Conservation (phyloP, 768 basidiomycete genomes). For the Phaffia tasmanica region DNA sequence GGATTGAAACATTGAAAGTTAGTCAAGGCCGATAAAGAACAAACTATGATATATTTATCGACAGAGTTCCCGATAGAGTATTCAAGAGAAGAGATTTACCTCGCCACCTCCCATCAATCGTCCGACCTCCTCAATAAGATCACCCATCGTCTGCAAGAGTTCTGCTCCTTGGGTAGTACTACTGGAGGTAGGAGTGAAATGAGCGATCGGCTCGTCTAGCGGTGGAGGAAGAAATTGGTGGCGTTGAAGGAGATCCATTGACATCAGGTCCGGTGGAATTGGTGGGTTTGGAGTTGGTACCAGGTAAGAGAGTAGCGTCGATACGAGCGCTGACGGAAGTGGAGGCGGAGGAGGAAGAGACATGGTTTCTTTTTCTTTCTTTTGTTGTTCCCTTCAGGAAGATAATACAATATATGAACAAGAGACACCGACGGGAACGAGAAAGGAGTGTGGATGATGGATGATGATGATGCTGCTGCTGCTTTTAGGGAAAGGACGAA, state of each 20-base stretch:
- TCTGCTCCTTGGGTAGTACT: constrained; percentile 9
- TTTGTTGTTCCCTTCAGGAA: no score
- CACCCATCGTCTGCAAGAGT: background rate
- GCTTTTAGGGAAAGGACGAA: no score
- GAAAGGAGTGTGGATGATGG: no score
- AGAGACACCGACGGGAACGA: no score
- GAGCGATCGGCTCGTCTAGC: constrained; percentile 29
- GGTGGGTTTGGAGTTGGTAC: constrained; percentile 29
- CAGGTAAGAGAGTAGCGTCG: constrained; percentile 30
- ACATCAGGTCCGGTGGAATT: constrained; percentile 30
- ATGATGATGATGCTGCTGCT: no score
- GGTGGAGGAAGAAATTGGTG: constrained; percentile 32
- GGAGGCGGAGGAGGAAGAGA: constrained; percentile 8
- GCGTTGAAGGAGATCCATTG: constrained; percentile 30
- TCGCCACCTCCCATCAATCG: constrained; percentile 20
- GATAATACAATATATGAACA: no score
- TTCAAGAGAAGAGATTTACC: background rate
- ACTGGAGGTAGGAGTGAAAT: constrained; percentile 29
- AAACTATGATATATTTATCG: background rate
- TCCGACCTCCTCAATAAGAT: constrained; percentile 13
- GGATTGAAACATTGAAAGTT: background rate
- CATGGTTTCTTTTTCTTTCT: background rate
- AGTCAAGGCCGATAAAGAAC: background rate
- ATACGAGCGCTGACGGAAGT: constrained; percentile 27
- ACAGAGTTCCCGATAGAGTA: background rate